These are phyloP conservation scores for Medicago truncatula DNA, from an alignment of 306 rosid species.

Conservation along the genomic window DNA sequence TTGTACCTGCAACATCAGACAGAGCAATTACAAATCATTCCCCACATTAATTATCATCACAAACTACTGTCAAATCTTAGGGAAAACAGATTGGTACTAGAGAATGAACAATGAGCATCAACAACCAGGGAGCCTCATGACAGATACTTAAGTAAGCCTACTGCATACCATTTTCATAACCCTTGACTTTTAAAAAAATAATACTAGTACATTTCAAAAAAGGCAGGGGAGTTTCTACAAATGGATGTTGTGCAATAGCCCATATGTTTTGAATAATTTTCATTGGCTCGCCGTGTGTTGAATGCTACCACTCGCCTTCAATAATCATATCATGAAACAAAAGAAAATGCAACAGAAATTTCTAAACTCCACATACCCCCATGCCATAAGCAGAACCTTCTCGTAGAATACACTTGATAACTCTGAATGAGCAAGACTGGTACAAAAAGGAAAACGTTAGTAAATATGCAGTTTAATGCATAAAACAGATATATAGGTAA, in stretches of 20 bases:
- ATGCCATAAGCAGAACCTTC: constrained; percentile 76
- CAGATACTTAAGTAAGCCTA: background rate
- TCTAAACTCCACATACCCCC: constrained; percentile 55
- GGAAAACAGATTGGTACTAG: background rate
- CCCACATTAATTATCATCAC: background rate
- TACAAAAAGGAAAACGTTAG: constrained; percentile 37
- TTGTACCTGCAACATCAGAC: constrained; percentile 69
- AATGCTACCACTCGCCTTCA: constrained; percentile 26
- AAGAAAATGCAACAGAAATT: constrained; percentile 38
- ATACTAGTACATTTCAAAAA: no score
- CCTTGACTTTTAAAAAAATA: no score
- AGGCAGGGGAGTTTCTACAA: no score
- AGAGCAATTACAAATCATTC: constrained; percentile 20
- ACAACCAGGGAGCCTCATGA: constrained; percentile 7
- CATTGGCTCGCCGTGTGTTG: background rate
- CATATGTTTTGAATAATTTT: background rate
- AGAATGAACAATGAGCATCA: constrained; percentile 5
- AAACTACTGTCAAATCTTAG: background rate
- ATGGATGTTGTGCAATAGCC: no score
- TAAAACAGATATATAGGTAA: constrained; percentile 12
- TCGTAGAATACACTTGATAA: constrained; percentile 91
- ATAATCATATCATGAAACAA: constrained; percentile 28
- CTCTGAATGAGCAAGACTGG: constrained; percentile 97
- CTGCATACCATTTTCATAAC: background rate
- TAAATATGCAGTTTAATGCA: constrained; percentile 18